A percentile compares a stretch with the other conserved stretches of the same genome.
Conservation (phyloP, 2,329 filamentous ascomycete genomes). For the Elsinoe fawcettii region DNA sequence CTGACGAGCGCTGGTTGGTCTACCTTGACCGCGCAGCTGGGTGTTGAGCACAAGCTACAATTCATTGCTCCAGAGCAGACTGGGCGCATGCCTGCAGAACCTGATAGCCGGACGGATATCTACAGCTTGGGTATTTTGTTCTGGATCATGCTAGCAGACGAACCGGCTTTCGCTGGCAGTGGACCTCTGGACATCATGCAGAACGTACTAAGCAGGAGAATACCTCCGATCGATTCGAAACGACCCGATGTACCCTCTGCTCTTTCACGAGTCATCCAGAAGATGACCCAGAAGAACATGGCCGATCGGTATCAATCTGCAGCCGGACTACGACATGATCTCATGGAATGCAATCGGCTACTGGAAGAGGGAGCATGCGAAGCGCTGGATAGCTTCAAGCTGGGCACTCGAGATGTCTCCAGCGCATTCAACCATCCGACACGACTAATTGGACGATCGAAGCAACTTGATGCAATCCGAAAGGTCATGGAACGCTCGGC, state of each 20-base stretch:
- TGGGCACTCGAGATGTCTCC: conserved; percentile 79
- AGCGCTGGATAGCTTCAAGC: conserved; percentile 63
- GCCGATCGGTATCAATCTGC: conserved; percentile 83
- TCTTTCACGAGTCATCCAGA: conserved; percentile 74
- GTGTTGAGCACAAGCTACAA: conserved; percentile 79
- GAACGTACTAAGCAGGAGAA: conserved; percentile 70
- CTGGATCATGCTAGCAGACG: conserved; percentile 75
- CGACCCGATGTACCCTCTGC: conserved; percentile 79
- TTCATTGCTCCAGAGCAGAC: conserved; percentile 95
- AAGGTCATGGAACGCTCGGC: conserved; percentile 70
- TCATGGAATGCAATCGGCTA: conserved; percentile 65
- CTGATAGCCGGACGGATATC: conserved; percentile 85
- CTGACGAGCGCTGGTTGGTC: conserved; percentile 80
- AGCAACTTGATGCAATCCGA: conserved; percentile 63
- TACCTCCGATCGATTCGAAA: conserved; percentile 67
- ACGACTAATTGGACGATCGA: conserved; percentile 69
- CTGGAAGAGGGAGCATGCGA: conserved; percentile 66
- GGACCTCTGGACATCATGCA: conserved; percentile 87
- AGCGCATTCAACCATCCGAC: conserved; percentile 85
- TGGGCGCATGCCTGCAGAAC: conserved; percentile 83
- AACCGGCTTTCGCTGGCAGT: conserved; percentile 69
- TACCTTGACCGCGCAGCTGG: conserved; percentile 69
- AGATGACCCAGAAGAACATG: conserved; percentile 84
- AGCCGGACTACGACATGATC: conserved; percentile 74
- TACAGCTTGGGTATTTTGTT: conserved; percentile 86